Evolutionary conservation across 768 basidiomycete species (phyloP).

Genomic region (Trametes punicea): DNA sequence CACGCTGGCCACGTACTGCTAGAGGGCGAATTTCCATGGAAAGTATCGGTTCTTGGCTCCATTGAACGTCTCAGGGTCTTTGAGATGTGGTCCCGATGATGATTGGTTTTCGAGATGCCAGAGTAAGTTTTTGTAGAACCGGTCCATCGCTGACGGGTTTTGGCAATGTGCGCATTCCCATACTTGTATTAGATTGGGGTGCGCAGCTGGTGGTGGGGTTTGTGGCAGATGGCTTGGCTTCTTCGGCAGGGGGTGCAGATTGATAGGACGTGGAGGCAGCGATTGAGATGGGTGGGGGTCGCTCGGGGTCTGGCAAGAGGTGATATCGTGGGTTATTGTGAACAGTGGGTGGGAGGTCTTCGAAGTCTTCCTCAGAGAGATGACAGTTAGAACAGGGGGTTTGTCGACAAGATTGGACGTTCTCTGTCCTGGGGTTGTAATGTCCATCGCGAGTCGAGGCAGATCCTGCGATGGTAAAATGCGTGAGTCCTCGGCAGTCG

Average conservation of each 20-base stretch:
- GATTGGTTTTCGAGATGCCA: not conserved
- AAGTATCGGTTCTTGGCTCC: not conserved
- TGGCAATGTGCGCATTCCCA: not conserved
- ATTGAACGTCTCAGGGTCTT: not conserved
- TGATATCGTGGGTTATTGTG: no score
- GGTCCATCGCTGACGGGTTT: not conserved
- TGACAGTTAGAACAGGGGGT: no score
- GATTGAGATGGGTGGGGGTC: no score
- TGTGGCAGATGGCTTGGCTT: not conserved
- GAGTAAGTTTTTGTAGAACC: not conserved
- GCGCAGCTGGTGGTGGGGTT: not conserved
- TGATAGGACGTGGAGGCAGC: not conserved
- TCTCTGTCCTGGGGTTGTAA: no score
- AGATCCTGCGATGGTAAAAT: no score
- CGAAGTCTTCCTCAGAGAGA: no score
- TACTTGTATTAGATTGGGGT: not conserved
- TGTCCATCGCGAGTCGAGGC: no score
- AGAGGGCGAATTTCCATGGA: not conserved
- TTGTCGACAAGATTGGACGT: no score
- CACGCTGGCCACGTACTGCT: not conserved
- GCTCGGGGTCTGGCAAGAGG: no score
- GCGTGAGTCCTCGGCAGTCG: no score
- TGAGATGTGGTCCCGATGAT: not conserved
- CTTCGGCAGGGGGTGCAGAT: not conserved
- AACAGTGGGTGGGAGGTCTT: no score